Evolutionary conservation across 1,284 basidiomycete species (phyloP), one percentile per base, ranked within the genome.

Genomic region (Tilletia horrida): DNA sequence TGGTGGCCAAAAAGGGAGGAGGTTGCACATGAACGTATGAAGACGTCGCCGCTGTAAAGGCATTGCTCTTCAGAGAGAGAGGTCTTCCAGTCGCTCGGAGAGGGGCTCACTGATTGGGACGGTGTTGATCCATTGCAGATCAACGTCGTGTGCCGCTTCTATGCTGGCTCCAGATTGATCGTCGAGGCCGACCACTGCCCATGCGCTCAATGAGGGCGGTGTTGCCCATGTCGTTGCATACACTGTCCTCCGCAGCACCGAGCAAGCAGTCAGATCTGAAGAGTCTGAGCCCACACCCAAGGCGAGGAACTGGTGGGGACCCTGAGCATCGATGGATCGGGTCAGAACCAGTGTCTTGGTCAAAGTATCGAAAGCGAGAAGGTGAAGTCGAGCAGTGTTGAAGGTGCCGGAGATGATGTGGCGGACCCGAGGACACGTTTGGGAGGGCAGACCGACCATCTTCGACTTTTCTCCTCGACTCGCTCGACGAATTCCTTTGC

Each of bases 181-280:
- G 25, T 62, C 61, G 27, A 63, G 27, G n/a, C 66, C 68, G 29
- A 14, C 43, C n/a, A 79, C 65, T 35, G 68, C 61, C 78, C 78
- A 80, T 13, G 75, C 52, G 23, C 69, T 71, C 0, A 80, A 63
- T 11, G 65, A 65, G 2, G 69, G 66, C 13, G 64, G 42, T 40
- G 29, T 4, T 2, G 59, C 71, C 78, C 78, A 80, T 1, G 74
- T 79, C 1, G 78, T 80, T 0, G 76, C 78, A 64, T 79, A 80
- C 3, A 79, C 65, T 1, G 66, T 71, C 44, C 69, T 65, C 43
- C 7, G 18, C 35, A 40, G 35, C 35, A 11, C 11, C 35, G 35
- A 40, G 6, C 6, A 40, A 4, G 6, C 35, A 4, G 35, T 11
- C 11, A 11, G 35, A 40, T 40, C 6, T 11, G 35, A 6, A 4